Percentiles rank a stretch among this genome's conserved stretches.
phyloP scores from a whole-genome alignment of 371 early-diverging fungal genomes.

The Rhizopus stolonifer region DNA sequence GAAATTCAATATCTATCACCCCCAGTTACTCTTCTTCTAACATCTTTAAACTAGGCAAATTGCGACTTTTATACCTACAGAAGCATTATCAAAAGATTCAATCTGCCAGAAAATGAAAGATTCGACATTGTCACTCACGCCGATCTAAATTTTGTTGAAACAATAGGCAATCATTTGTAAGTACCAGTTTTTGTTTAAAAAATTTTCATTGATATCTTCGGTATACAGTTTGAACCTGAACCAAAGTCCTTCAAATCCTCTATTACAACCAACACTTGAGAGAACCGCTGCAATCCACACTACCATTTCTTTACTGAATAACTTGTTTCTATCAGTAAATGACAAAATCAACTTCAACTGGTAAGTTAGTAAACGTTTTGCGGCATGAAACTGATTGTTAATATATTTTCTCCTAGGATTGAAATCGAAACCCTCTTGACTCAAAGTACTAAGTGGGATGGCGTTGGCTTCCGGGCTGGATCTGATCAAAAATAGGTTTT shows the following conservation, averaged over 20 bases:
- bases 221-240: conserved; percentile 12
- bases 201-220: conserved; percentile 4
- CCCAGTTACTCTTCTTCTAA: conserved; percentile 12
- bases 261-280: conserved; percentile 8
- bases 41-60: conserved; percentile 10
- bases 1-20: conserved; percentile 12
- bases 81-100: conserved; percentile 12
- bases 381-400: conserved; percentile 9
- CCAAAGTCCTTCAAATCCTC: conserved; percentile 14
- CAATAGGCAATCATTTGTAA: conserved; percentile 13
- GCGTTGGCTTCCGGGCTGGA: conserved; percentile 16
- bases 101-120: conserved; percentile 13
- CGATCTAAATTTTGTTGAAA: conserved; percentile 16
- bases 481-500: conserved; percentile 18
- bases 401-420: conserved; percentile 12
- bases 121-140: conserved; percentile 11
- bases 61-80: conserved; percentile 13
- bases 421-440: conserved; percentile 16
- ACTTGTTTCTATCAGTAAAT: conserved; percentile 15
- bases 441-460: conserved; percentile 15
- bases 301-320: conserved; percentile 13
- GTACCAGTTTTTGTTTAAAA: conserved; percentile 8
- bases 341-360: conserved; percentile 12
- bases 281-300: conserved; percentile 10
- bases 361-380: conserved; percentile 12